phyloP scores from a whole-genome alignment of 2,329 filamentous ascomycete species.

The Chaetomiaceae sp. region DNA sequence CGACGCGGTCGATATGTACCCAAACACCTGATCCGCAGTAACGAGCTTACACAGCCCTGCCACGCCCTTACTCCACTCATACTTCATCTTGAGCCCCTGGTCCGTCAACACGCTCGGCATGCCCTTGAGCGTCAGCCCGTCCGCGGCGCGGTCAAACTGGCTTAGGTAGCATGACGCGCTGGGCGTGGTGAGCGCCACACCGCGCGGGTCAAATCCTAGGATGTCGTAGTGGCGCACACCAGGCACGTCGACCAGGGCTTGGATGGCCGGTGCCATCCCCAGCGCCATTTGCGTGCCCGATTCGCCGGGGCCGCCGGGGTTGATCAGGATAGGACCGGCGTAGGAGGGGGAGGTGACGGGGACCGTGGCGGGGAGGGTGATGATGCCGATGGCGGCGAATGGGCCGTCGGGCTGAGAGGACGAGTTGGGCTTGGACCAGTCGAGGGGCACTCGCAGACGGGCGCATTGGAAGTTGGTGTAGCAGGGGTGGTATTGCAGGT shows the following conservation, averaged over 20 bases:
- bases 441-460: conserved; percentile 43
- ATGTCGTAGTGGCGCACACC: conserved; percentile 35
- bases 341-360: conserved; percentile 32
- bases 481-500: conserved; percentile 17
- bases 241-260: conserved; percentile 32
- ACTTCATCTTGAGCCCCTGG: conserved; percentile 2
- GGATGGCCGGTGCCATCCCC: conserved; percentile 29
- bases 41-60: background rate
- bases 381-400: conserved; percentile 34
- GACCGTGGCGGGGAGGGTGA: conserved; percentile 32
- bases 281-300: conserved; percentile 34
- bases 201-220: conserved; percentile 45
- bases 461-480: conserved; percentile 34
- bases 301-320: conserved; percentile 44
- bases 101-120: background rate
- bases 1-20: conserved; percentile 23
- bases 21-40: background rate
- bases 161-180: conserved; percentile 34
- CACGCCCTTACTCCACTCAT: background rate
- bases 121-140: background rate
- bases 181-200: conserved; percentile 37
- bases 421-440: conserved; percentile 30
- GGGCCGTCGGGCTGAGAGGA: conserved; percentile 28
- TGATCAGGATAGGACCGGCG: conserved; percentile 39
- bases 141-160: background rate